Conservation (phyloP, 2,329 filamentous ascomycete genomes). For the Fusarium beomiforme region DNA sequence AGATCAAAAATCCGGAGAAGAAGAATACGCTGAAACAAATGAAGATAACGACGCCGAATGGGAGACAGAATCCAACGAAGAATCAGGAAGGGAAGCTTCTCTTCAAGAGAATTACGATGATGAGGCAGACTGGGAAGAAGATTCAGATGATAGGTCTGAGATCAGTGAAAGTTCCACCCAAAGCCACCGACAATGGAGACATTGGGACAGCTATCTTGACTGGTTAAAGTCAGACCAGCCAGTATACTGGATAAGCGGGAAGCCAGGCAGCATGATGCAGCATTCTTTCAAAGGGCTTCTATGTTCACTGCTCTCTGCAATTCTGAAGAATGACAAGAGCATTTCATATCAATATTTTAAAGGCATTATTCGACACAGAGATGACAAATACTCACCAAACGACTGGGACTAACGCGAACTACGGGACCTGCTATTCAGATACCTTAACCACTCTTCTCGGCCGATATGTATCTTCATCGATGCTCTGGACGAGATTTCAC, state of each 20-base stretch:
- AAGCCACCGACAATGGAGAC: no score
- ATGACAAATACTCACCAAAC: not conserved
- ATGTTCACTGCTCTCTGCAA: not conserved
- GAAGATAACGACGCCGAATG: no score
- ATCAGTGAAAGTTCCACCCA: not conserved
- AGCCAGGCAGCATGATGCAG: not conserved
- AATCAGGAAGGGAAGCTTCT: no score
- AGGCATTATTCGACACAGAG: not conserved
- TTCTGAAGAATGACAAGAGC: not conserved
- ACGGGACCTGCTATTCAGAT: not conserved
- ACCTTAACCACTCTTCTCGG: not conserved
- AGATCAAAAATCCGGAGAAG: no score
- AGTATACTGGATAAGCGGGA: slow-evolving; percentile 7
- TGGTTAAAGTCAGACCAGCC: not conserved
- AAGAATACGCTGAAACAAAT: no score
- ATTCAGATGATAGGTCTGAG: not conserved
- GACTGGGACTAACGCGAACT: not conserved
- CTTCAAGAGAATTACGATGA: no score
- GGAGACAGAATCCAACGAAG: no score
- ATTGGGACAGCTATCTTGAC: not conserved
- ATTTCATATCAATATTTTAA: not conserved
- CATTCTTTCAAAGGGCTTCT: not conserved
- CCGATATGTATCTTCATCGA: not conserved
- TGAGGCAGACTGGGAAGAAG: no score
- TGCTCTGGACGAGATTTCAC: not conserved